Conservation (phyloP, 495 filamentous ascomycete species). For the Viridothelium virens region DNA sequence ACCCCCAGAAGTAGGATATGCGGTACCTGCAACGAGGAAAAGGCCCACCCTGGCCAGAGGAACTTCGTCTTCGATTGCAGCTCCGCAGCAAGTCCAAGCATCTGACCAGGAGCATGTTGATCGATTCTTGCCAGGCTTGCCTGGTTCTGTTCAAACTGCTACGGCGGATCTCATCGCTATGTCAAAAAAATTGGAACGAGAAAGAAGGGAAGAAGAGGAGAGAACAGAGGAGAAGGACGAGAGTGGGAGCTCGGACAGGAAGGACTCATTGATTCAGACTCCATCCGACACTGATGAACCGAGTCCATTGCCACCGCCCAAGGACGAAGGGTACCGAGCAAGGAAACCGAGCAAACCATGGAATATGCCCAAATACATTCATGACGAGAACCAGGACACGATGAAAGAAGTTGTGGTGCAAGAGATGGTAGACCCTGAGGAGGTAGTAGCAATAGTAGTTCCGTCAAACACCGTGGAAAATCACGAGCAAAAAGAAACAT, state of each 20-base stretch:
- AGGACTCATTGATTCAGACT: not conserved
- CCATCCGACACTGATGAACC: not conserved
- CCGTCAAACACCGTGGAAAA: not conserved
- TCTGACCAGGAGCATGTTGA: not conserved
- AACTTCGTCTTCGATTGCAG: not conserved
- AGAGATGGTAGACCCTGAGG: not conserved
- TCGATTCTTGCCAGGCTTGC: not conserved
- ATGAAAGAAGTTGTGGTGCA: slow-evolving; percentile 2
- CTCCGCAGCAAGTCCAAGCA: slow-evolving; percentile 2
- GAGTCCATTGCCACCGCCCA: slow-evolving; percentile 7
- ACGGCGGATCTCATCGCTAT: slow-evolving; percentile 3
- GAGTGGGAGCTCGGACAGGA: not conserved
- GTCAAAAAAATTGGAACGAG: not conserved
- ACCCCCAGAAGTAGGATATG: not conserved
- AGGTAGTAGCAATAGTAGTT: too few relatives aligned
- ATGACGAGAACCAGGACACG: slow-evolving; percentile 1
- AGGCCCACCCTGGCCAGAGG: not conserved
- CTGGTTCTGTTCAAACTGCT: not conserved
- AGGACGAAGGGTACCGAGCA: slow-evolving; percentile 5
- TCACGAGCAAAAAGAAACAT: not conserved
- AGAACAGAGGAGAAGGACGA: not conserved
- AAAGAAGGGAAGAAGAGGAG: not conserved
- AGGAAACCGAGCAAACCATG: slow-evolving; percentile 4
- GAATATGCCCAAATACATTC: too few relatives aligned
- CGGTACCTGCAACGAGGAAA: not conserved